These are phyloP conservation scores for Chalara sp. DNA, from an alignment of 2,329 filamentous ascomycete genomes.

Conservation along the genomic window DNA sequence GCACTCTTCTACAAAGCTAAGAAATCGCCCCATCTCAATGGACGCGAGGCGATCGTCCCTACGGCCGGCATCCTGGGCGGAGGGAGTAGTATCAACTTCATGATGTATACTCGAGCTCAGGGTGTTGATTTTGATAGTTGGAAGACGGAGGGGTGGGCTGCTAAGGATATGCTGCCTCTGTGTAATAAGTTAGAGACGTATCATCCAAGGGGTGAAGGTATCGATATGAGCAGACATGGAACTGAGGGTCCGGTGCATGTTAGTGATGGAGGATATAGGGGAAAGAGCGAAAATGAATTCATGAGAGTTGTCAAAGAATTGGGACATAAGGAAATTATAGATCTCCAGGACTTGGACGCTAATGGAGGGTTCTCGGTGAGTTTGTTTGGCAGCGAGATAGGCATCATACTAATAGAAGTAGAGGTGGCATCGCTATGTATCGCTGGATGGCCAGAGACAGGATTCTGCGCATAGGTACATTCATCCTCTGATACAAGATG, in stretches of 20 bases:
- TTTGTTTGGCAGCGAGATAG: background rate
- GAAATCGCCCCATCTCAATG: conserved; percentile 36
- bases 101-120: conserved; percentile 44
- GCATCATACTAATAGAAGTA: background rate
- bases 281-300: conserved; percentile 40
- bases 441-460: conserved; percentile 45
- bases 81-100: conserved; percentile 54
- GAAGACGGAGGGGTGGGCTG: conserved; percentile 41
- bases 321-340: conserved; percentile 45
- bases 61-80: conserved; percentile 52
- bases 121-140: conserved; percentile 44
- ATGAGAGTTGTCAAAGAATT: conserved; percentile 39
- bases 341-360: conserved; percentile 42
- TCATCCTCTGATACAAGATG: conserved; percentile 42
- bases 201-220: conserved; percentile 15
- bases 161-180: conserved; percentile 44
- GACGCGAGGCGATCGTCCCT: conserved; percentile 35
- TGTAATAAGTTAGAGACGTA: conserved; percentile 54
- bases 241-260: conserved; percentile 48
- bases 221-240: conserved; percentile 38
- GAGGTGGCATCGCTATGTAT: conserved; percentile 39
- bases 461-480: conserved; percentile 50
- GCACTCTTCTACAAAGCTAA: conserved; percentile 45
- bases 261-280: conserved; percentile 41
- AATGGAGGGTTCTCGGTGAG: background rate